Evolutionary conservation across 768 basidiomycete genomes (phyloP), one percentile per base, ranked within the genome.

Genomic region (Leccinum variicolor): DNA sequence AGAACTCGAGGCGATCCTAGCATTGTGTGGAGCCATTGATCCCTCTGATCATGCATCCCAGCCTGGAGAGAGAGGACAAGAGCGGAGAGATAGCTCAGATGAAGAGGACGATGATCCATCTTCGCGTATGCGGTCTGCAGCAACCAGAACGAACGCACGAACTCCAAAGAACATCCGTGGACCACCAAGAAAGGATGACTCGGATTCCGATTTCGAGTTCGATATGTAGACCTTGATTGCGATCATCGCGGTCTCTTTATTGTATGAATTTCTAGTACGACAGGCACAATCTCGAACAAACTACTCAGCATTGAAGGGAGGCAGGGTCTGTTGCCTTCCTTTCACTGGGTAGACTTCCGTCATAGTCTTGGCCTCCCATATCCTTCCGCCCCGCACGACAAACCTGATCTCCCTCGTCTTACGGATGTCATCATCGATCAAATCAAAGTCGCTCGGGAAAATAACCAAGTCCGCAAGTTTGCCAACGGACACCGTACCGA

Each of bases 151-250:
- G 9, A 89, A 86, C 59, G 74, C 73, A 7, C 75, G 73, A 29
- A 62, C 74, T 3, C 65, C 70, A 25, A 88, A 82, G 75, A 89
- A 87, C 60, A 74, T 89, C 39, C 77, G 83, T 58, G 75, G 73
- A 13, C 64, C 70, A 39, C 65, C 59, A 31, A 77, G 79, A 58
- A 83, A 87, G 60, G 84, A 80, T 45, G 84, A 88, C 64, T 89
- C 88, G 31, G 93, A 93, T 69, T 84, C 83, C 31, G 85, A 86
- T 53, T 89, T 95, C 68, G 90, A 92, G 66, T 85, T 87, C 67
- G 85, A 86, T 64, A 73, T 86, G 74, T 86, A 81, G 73, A 46
- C 33, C 13, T 36, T 19, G 17, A 36, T 52, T 6, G 17, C 26
- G 36, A 31, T 49, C 25, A 59, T 26, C 21, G 55, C 17, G 14